These are phyloP conservation scores for Tausonia pullulans DNA, from an alignment of 1,284 basidiomycete genomes.

Conservation along the genomic window DNA sequence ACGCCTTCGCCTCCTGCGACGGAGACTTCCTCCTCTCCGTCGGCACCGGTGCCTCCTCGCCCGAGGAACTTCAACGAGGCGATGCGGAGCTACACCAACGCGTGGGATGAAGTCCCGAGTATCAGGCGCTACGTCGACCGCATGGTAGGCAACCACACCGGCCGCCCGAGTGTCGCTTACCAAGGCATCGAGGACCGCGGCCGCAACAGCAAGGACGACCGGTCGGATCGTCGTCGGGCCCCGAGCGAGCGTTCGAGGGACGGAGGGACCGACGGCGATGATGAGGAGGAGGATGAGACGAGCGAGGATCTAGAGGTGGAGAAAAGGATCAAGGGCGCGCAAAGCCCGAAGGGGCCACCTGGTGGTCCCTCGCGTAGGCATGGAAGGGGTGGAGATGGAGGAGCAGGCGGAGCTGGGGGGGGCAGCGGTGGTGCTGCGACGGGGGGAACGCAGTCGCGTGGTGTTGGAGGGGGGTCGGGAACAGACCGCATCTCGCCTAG, in stretches of 20 bases:
- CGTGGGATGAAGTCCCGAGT: slow-evolving; percentile 67
- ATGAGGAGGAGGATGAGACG: slow-evolving; percentile 35
- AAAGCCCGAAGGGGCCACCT: slow-evolving; percentile 29
- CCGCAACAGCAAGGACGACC: slow-evolving; percentile 27
- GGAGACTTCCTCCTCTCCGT: slow-evolving; percentile 24
- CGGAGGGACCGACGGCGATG: slow-evolving; percentile 67
- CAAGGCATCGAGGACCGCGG: slow-evolving; percentile 12
- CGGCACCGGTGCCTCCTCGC: slow-evolving; percentile 23
- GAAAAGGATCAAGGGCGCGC: too few relatives aligned
- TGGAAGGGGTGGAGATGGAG: slow-evolving; percentile 18
- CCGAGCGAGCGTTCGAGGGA: slow-evolving; percentile 59
- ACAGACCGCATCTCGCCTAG: background rate
- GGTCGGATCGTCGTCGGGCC: slow-evolving; percentile 40
- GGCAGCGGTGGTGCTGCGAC: background rate
- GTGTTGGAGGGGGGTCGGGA: too few relatives aligned
- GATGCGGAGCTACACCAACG: slow-evolving; percentile 57
- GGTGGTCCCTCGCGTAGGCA: slow-evolving; percentile 1
- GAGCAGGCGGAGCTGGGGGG: slow-evolving; percentile 12
- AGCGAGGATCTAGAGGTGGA: slow-evolving; percentile 18
- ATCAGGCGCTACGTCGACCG: slow-evolving; percentile 62
- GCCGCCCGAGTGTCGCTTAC: slow-evolving; percentile 1
- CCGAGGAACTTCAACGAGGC: slow-evolving; percentile 42
- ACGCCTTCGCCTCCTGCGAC: slow-evolving; percentile 30
- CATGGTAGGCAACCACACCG: slow-evolving; percentile 34
- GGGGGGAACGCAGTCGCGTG: too few relatives aligned